Base-by-base conservation (phyloP, 1,284 basidiomycete genomes). In the Pholiota adiposa region DNA sequence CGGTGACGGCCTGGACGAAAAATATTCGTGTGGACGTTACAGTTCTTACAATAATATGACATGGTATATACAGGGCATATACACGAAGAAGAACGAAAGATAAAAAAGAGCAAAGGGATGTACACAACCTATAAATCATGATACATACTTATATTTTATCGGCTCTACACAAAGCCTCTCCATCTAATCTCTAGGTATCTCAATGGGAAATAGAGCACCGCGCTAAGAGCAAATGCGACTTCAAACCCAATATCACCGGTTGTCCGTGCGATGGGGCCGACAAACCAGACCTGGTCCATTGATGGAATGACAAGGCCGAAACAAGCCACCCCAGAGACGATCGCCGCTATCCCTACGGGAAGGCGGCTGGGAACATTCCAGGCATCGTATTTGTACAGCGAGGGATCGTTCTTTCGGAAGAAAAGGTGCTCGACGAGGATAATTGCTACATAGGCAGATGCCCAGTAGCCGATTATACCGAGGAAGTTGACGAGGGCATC, bases 171-270 rank as follows among this genome's bases (percentile, higher is more conserved):
- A 52, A 78, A 62, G 76, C 78, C 55, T 38, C 57, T 60, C 61
- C 62, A 63, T 53, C 67, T 76, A 44, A 79, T 73, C 64, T 85
- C 83, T 27, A 83, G 27, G 60, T 63, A 75, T 61, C 90, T 76
- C 46, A 91, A 77, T 5, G 83, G 83, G 3, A 86, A 23, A 70
- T 92, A 92, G 25, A 85, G 70, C 16, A 89, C 18, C 9, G 71
- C 79, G 4, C 82, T 80, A 9, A 83, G 65, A 0, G 72, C 78
- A 63, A 91, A 86, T 12, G 87, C 88, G 19, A 90, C 72, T 73
- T 91, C 88, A 61, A 92, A 89, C n/a, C 89, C 90, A 60, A 92
- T 85, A 71, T 92, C 90, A 0, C 90, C 90, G 16, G 89, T 81
- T n/a, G 58, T 78, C 59, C 75, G 68, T n/a, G 85, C 90, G 44